Evolutionary conservation across 257 asterid genomes (phyloP).

Genomic region (Solanum pennellii): DNA sequence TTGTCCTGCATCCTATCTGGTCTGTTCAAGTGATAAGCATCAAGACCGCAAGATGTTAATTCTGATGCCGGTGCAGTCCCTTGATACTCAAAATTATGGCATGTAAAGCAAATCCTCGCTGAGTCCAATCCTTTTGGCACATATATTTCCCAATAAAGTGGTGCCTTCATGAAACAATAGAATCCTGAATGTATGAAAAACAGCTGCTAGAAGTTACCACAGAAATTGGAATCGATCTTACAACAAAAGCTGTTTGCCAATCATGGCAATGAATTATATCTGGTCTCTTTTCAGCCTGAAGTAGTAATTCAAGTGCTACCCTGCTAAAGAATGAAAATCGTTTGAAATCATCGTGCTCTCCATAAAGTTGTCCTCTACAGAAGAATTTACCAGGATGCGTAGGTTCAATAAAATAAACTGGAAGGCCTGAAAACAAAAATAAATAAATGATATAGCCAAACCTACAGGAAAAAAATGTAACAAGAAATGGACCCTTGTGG

Average conservation of each 20-base stretch:
- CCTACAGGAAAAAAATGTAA: background rate
- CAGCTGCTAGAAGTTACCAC: background rate
- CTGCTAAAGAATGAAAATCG: constrained; percentile 97
- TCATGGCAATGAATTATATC: constrained; percentile 96
- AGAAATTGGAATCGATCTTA: constrained; percentile 23
- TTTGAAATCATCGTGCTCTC: constrained; percentile 89
- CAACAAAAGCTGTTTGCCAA: constrained; percentile 98
- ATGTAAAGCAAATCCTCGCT: constrained; percentile 92
- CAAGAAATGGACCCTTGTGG: constrained; percentile 4
- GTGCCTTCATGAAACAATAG: constrained; percentile 54
- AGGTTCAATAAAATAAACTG: constrained; percentile 95
- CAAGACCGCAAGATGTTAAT: constrained; percentile 92
- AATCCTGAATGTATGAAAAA: background rate
- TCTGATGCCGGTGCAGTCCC: constrained; percentile 81
- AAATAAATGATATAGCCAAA: constrained; percentile 10
- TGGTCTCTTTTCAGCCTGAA: constrained; percentile 85
- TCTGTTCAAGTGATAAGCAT: constrained; percentile 66
- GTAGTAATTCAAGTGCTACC: constrained; percentile 93
- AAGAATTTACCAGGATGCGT: constrained; percentile 81
- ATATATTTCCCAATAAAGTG: constrained; percentile 93
- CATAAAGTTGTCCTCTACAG: constrained; percentile 92
- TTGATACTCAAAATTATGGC: constrained; percentile 99
- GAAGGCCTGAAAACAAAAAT: constrained; percentile 52
- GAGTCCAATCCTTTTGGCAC: constrained; percentile 81
- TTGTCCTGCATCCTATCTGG: constrained; percentile 98